Evolutionary conservation across 257 asterid species (phyloP).

Genomic region (Buddleja alternifolia): DNA sequence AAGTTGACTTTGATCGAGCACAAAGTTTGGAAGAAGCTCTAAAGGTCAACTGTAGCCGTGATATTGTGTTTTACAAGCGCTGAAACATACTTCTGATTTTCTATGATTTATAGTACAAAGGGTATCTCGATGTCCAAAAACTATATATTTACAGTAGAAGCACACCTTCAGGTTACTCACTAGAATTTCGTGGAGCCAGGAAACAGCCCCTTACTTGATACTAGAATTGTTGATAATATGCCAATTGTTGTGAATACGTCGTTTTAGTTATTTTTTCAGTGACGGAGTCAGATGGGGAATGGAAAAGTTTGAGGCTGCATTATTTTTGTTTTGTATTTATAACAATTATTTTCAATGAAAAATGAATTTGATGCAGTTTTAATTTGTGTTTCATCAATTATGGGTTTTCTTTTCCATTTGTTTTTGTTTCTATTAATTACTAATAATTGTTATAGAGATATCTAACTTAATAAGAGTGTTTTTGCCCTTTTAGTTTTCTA

Average conservation of each 20-base stretch:
- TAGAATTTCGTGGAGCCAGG: conserved; percentile 8
- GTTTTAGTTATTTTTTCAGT: neutral
- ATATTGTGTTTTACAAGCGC: conserved; percentile 66
- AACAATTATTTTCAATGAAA: neutral
- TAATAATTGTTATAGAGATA: no score
- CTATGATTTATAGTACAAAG: no score
- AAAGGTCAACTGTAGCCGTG: conserved; percentile 75
- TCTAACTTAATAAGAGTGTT: no score
- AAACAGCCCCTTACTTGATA: neutral
- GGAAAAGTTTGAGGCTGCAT: neutral
- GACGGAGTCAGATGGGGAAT: neutral
- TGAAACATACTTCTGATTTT: conserved; percentile 26
- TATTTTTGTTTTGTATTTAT: conserved; percentile 1
- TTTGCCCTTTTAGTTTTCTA: no score
- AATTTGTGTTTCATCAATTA: neutral
- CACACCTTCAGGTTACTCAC: neutral
- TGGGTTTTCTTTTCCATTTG: neutral
- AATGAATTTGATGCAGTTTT: neutral
- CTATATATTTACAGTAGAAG: neutral
- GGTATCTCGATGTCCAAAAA: neutral
- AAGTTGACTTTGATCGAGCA: conserved; percentile 81
- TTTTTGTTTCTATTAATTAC: no score
- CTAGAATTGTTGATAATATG: neutral
- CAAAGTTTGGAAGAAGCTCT: conserved; percentile 83
- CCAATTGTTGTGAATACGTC: neutral